phyloP scores from a whole-genome alignment of 768 basidiomycete genomes.

The Rhodocollybia butyracea region DNA sequence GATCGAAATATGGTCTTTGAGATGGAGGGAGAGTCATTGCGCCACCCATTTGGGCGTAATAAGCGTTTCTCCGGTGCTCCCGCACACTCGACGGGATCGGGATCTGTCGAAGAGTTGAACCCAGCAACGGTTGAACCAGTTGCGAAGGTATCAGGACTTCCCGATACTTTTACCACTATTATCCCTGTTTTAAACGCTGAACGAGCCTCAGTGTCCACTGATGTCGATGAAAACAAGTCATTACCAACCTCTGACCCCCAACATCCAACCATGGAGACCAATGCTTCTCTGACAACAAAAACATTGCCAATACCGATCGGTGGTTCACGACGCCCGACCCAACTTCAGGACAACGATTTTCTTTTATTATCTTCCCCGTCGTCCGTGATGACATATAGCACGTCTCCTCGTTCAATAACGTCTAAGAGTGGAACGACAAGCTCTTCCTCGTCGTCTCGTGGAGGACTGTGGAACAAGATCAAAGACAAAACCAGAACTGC shows the following conservation, averaged over 20 bases:
- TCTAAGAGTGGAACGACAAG: constrained; percentile 1
- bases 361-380: constrained; percentile 19
- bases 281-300: too few relatives aligned
- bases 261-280: too few relatives aligned
- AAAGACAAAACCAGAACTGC: constrained; percentile 15
- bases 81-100: neutral
- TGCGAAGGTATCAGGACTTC: too few relatives aligned
- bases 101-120: neutral
- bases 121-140: neutral
- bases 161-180: too few relatives aligned
- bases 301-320: neutral
- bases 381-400: neutral
- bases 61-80: neutral
- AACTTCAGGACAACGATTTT: constrained; percentile 10
- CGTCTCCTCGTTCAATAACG: constrained; percentile 2
- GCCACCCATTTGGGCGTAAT: neutral
- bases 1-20: constrained; percentile 12
- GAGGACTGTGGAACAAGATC: constrained; percentile 35
- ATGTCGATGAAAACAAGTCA: too few relatives aligned
- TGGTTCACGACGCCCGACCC: too few relatives aligned
- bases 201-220: neutral
- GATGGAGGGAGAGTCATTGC: constrained; percentile 29
- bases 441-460: constrained; percentile 10
- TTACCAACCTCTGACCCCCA: too few relatives aligned
- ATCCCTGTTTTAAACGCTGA: neutral